These are phyloP conservation scores for Pyricularia sp. DNA, from an alignment of 2,329 filamentous ascomycete genomes.

Conservation along the genomic window DNA sequence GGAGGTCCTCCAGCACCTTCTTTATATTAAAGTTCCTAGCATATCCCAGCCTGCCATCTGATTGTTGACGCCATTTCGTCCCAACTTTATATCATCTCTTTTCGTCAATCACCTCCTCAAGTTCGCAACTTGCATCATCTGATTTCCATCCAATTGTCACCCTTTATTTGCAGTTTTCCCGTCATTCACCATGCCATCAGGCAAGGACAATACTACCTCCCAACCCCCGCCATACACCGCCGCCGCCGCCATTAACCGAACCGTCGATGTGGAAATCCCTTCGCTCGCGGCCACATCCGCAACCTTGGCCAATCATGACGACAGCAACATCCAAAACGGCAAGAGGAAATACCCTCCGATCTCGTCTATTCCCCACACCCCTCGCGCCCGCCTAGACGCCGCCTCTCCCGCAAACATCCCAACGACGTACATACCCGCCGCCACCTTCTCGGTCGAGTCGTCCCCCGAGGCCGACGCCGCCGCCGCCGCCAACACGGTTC, in stretches of 20 bases:
- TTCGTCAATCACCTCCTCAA: background rate
- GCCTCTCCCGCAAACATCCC: slow-evolving; percentile 10
- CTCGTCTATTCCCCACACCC: slow-evolving; percentile 26
- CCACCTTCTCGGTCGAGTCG: slow-evolving; percentile 11
- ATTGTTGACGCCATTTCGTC: background rate
- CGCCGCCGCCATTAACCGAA: background rate
- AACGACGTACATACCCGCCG: slow-evolving; percentile 14
- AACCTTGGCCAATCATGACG: background rate
- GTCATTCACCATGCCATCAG: background rate
- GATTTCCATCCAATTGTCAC: too few relatives aligned
- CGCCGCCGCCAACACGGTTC: slow-evolving; percentile 33
- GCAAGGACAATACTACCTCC: background rate
- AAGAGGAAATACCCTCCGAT: slow-evolving; percentile 14
- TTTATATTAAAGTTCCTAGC: background rate
- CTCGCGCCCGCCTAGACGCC: slow-evolving; percentile 26
- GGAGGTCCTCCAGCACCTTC: background rate
- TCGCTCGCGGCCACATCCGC: background rate
- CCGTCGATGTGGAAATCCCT: background rate
- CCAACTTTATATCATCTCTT: background rate
- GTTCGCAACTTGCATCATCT: background rate
- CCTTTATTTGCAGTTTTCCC: too few relatives aligned
- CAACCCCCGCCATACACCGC: background rate
- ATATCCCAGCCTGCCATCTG: background rate
- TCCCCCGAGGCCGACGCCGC: slow-evolving; percentile 7
- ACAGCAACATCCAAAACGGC: background rate